These are phyloP conservation scores for Eucalyptus erythrocorys DNA, from an alignment of 345 rosid genomes.

Conservation along the genomic window DNA sequence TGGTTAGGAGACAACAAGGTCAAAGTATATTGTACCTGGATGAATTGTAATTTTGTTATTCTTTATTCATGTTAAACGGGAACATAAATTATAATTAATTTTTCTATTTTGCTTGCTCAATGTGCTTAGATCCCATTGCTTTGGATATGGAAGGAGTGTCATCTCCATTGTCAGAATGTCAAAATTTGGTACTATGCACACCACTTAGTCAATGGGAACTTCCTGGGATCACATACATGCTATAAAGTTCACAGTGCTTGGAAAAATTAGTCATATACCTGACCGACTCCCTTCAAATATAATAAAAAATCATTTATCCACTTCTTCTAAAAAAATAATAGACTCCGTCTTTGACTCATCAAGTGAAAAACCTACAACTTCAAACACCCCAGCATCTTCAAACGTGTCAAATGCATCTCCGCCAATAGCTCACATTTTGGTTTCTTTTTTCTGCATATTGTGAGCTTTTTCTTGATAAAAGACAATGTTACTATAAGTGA, in stretches of 20 bases:
- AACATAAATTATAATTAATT: too few species aligned
- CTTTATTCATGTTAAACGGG: not conserved
- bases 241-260: not conserved
- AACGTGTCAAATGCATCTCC: too few species aligned
- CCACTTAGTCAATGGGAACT: not conserved
- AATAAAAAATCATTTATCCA: too few species aligned
- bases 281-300: not conserved
- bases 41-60: too few species aligned
- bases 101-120: not conserved
- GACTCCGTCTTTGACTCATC: too few species aligned
- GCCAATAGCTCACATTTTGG: too few species aligned
- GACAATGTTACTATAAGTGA: too few species aligned
- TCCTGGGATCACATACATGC: not conserved
- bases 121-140: not conserved
- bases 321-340: too few species aligned
- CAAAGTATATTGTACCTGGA: not conserved
- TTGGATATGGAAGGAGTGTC: not conserved
- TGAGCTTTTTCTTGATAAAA: too few species aligned
- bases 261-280: not conserved
- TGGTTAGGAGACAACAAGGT: not conserved
- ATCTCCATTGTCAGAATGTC: not conserved
- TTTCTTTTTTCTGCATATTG: too few species aligned
- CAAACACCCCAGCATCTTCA: too few species aligned
- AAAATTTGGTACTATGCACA: not conserved
- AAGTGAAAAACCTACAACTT: too few species aligned